Conservation (phyloP, 176 grass and related monocot species). For the Bolboschoenus planiculmis region DNA sequence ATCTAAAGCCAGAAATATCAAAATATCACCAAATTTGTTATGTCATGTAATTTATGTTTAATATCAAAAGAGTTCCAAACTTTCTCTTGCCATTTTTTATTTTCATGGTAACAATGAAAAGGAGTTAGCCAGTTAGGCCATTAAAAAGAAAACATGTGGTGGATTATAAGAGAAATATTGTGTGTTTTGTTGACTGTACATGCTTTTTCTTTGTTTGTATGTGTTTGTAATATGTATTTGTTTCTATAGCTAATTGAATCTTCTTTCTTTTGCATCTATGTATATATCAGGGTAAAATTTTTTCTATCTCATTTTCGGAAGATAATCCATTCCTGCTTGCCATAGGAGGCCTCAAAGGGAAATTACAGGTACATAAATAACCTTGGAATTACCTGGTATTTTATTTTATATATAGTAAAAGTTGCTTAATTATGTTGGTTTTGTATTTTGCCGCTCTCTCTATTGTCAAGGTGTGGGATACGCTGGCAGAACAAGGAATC, state of each 20-base stretch:
- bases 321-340: conserved; percentile 28
- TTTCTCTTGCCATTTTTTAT: no score
- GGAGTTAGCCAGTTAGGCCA: neutral
- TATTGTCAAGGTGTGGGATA: conserved; percentile 27
- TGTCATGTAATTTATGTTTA: neutral
- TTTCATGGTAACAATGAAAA: neutral
- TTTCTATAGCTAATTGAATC: neutral
- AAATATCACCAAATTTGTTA: neutral
- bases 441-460: neutral
- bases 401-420: neutral
- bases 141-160: neutral
- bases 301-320: conserved; percentile 21
- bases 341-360: conserved; percentile 25
- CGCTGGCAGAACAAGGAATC: conserved; percentile 19
- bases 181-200: neutral
- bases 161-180: neutral
- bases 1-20: neutral
- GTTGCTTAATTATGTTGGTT: neutral
- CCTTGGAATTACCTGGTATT: neutral
- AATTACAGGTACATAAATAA: conserved; percentile 17
- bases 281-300: conserved; percentile 12
- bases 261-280: neutral
- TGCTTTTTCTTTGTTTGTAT: neutral
- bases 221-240: neutral
- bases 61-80: neutral